These are phyloP conservation scores for Plectosphaerella sp. DNA, from an alignment of 2,329 filamentous ascomycete species.

Conservation along the genomic window DNA sequence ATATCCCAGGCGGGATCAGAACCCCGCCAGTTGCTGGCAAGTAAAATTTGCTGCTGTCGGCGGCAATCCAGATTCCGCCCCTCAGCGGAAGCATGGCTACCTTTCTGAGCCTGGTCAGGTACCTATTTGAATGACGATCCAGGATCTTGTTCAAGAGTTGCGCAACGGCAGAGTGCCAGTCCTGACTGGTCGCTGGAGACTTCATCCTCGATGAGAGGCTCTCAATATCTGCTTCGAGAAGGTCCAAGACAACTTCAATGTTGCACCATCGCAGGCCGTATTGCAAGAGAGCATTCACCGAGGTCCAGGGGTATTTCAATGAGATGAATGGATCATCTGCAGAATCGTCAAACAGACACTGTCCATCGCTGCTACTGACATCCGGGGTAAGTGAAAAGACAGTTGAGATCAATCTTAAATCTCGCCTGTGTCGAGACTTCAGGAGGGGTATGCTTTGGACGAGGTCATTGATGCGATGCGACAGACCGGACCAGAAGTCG, in stretches of 20 bases:
- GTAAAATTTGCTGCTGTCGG: neutral
- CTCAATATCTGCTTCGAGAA: conserved; percentile 10
- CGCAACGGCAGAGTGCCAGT: conserved; percentile 9
- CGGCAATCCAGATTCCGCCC: conserved; percentile 1
- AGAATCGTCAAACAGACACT: neutral
- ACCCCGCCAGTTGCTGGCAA: conserved; percentile 1
- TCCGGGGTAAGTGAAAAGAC: neutral
- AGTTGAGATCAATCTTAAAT: neutral
- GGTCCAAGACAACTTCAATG: conserved; percentile 3
- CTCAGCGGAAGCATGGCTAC: neutral
- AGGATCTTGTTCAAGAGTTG: no score
- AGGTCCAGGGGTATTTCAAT: neutral
- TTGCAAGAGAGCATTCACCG: conserved; percentile 1
- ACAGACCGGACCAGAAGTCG: conserved; percentile 20
- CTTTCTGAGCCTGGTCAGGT: neutral
- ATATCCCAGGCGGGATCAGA: conserved; percentile 1
- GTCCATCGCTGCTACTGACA: neutral
- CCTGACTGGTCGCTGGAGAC: conserved; percentile 9
- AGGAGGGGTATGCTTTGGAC: conserved; percentile 11
- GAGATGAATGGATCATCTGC: conserved; percentile 2
- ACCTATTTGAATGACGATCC: no score
- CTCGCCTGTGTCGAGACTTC: conserved; percentile 7
- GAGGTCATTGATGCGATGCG: conserved; percentile 15
- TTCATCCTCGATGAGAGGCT: conserved; percentile 7
- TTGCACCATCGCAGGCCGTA: conserved; percentile 2